Evolutionary conservation across 1,284 basidiomycete species (phyloP).

Genomic region (Veloporphyrellus conicus): DNA sequence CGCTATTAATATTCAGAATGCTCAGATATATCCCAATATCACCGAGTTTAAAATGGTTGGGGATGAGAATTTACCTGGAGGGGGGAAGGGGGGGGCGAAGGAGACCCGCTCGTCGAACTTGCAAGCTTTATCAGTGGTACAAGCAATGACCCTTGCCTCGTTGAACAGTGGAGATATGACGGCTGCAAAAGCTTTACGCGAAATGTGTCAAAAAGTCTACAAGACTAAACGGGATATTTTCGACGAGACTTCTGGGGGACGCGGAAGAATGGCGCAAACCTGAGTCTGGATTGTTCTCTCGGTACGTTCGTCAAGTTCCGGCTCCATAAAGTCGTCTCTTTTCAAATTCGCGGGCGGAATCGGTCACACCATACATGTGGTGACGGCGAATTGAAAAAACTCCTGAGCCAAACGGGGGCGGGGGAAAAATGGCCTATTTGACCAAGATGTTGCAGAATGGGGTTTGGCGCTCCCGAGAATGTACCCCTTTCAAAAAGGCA

Average conservation of each 20-base stretch:
- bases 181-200: slow-evolving; percentile 72
- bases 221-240: slow-evolving; percentile 72
- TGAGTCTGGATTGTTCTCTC: slow-evolving; percentile 84
- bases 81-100: background rate
- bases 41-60: background rate
- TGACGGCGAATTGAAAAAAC: slow-evolving; percentile 9
- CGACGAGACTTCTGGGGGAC: slow-evolving; percentile 67
- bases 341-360: slow-evolving; percentile 7
- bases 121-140: slow-evolving; percentile 70
- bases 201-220: slow-evolving; percentile 72
- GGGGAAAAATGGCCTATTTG: slow-evolving; percentile 68
- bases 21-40: slow-evolving; percentile 44
- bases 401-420: slow-evolving; percentile 37
- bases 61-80: background rate
- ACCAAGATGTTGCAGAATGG: slow-evolving; percentile 73
- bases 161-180: slow-evolving; percentile 71
- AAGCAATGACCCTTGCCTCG: slow-evolving; percentile 66
- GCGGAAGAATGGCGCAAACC: slow-evolving; percentile 79
- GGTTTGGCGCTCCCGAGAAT: slow-evolving; percentile 82
- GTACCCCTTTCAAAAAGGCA: slow-evolving; percentile 61
- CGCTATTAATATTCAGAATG: slow-evolving; percentile 53
- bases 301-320: slow-evolving; percentile 43
- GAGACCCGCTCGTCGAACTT: slow-evolving; percentile 67
- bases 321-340: background rate
- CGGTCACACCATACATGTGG: slow-evolving; percentile 1